phyloP scores from a whole-genome alignment of 306 rosid species.

The Quercus engelmannii region DNA sequence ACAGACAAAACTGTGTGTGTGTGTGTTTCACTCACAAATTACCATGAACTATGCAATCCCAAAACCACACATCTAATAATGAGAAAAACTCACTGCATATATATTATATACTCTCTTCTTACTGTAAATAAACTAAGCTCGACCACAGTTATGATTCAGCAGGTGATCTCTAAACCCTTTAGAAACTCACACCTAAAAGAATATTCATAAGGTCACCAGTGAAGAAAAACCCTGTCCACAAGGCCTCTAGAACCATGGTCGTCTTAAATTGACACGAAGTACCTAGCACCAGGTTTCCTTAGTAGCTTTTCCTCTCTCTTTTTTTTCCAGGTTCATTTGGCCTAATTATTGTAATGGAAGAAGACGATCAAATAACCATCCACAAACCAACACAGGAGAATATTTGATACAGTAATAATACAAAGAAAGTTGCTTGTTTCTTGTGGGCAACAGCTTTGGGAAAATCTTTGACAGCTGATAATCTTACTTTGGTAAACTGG shows the following conservation, averaged over 20 bases:
- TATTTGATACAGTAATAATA: too few relatives aligned
- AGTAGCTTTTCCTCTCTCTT: too few relatives aligned
- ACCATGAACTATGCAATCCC: slow-evolving; percentile 7
- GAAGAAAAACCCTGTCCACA: not conserved
- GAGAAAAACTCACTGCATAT: slow-evolving; percentile 41
- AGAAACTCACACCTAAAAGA: not conserved
- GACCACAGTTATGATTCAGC: not conserved
- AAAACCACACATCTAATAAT: slow-evolving; percentile 10
- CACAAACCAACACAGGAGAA: not conserved
- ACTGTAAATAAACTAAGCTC: not conserved
- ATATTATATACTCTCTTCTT: slow-evolving; percentile 8
- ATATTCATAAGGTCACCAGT: not conserved
- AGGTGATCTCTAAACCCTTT: not conserved
- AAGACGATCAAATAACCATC: not conserved
- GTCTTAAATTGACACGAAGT: too few relatives aligned
- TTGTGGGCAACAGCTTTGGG: too few relatives aligned
- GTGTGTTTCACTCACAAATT: slow-evolving; percentile 11
- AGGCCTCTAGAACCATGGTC: not conserved
- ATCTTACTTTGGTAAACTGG: not conserved
- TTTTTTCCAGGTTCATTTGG: not conserved
- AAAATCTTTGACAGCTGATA: not conserved
- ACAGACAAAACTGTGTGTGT: slow-evolving; percentile 13
- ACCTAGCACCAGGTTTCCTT: too few relatives aligned
- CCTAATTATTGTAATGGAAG: not conserved
- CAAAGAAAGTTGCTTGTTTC: too few relatives aligned